phyloP scores from a whole-genome alignment of 2,329 filamentous ascomycete species.

The Sporothrix mexicana region DNA sequence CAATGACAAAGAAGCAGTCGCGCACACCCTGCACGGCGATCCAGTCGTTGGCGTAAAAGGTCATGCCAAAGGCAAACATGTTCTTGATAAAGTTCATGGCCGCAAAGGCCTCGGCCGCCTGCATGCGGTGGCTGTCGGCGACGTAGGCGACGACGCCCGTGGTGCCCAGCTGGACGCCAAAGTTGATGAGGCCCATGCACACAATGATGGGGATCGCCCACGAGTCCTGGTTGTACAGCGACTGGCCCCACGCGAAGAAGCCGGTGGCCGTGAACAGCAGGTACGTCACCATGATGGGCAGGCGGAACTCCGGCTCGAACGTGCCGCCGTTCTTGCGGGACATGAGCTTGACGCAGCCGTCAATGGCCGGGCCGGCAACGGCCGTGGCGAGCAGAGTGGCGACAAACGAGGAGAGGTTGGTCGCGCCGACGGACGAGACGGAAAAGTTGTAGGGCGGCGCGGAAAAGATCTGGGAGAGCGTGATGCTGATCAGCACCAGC shows the following conservation, averaged over 20 bases:
- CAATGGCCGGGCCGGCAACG: slow-evolving; percentile 45
- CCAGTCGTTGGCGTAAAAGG: slow-evolving; percentile 50
- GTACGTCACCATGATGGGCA: slow-evolving; percentile 47
- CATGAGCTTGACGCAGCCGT: slow-evolving; percentile 46
- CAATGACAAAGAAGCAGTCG: slow-evolving; percentile 48
- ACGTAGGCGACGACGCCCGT: slow-evolving; percentile 49
- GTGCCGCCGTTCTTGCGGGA: slow-evolving; percentile 46
- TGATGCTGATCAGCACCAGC: slow-evolving; percentile 43
- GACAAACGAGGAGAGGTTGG: slow-evolving; percentile 45
- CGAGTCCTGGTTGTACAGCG: slow-evolving; percentile 38
- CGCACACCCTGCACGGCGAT: slow-evolving; percentile 47
- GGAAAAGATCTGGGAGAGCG: slow-evolving; percentile 47
- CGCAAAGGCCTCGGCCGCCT: slow-evolving; percentile 48
- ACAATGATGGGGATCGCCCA: slow-evolving; percentile 45
- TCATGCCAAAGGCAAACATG: slow-evolving; percentile 48
- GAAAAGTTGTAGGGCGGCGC: slow-evolving; percentile 48
- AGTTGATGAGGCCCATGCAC: slow-evolving; percentile 44
- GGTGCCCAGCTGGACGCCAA: slow-evolving; percentile 48
- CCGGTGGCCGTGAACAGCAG: slow-evolving; percentile 47
- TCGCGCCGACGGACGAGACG: slow-evolving; percentile 45
- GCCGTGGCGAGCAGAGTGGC: slow-evolving; percentile 45
- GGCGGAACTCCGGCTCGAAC: slow-evolving; percentile 49
- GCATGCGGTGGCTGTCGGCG: slow-evolving; percentile 48
- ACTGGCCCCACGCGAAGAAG: slow-evolving; percentile 46
- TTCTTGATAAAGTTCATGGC: slow-evolving; percentile 50